Conservation (phyloP, 2,329 filamentous ascomycete genomes). For the Alternaria hordeiaustralica region DNA sequence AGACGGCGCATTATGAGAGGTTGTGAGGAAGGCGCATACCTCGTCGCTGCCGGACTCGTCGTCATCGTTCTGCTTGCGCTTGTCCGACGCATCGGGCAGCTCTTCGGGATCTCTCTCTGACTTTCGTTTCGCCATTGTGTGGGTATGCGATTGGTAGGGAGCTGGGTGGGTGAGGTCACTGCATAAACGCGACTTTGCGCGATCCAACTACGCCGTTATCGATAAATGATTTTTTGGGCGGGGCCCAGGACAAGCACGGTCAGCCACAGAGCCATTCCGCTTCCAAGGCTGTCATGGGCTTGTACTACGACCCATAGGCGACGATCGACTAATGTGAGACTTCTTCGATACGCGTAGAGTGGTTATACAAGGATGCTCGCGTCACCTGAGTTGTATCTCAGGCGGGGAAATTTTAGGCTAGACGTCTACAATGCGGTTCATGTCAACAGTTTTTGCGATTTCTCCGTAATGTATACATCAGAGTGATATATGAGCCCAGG, state of each 20-base stretch:
- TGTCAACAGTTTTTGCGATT: not conserved
- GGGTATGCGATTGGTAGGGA: not conserved
- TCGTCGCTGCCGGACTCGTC: conserved; percentile 49
- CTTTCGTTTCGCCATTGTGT: conserved; percentile 48
- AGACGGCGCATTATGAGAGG: conserved; percentile 11
- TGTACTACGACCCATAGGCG: not conserved
- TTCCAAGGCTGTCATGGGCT: not conserved
- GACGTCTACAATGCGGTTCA: not conserved
- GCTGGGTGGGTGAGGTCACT: not conserved
- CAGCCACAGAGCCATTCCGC: not conserved
- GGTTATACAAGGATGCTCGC: not conserved
- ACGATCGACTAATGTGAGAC: not conserved
- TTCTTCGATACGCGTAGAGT: too few species aligned
- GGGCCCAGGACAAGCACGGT: not conserved
- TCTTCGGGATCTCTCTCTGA: conserved; percentile 42
- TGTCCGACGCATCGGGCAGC: conserved; percentile 44
- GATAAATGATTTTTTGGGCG: conserved; percentile 13
- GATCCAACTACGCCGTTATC: not conserved
- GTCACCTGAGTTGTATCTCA: not conserved
- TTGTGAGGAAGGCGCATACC: conserved; percentile 29
- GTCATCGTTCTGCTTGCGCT: conserved; percentile 37
- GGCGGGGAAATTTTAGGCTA: not conserved
- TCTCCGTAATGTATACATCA: not conserved
- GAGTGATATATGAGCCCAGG: not conserved
- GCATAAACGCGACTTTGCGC: conserved; percentile 12